phyloP scores from a whole-genome alignment of 768 basidiomycete species.

The Trametes elegans region DNA sequence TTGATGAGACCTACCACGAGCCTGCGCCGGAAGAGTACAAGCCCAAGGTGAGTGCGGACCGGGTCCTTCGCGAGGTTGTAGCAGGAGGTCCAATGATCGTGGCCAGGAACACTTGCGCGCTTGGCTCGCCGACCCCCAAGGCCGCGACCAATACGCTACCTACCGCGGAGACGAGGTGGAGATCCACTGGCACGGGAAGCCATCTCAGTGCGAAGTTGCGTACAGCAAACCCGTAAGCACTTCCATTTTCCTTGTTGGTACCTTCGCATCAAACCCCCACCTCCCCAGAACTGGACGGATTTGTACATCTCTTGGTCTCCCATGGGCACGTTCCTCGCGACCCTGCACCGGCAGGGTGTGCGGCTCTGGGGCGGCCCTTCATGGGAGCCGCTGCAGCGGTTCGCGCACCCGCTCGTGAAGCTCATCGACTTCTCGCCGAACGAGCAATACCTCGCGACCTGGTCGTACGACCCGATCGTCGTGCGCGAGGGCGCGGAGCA shows the following conservation, averaged over 20 bases:
- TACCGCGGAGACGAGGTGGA: conserved; percentile 90
- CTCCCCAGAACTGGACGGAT: conserved; percentile 93
- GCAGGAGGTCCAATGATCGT: too few relatives aligned
- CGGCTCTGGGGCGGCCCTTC: conserved; percentile 93
- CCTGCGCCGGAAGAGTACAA: conserved; percentile 71
- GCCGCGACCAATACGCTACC: conserved; percentile 94
- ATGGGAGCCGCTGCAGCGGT: conserved; percentile 85
- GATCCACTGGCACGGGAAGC: conserved; percentile 91
- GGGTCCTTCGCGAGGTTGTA: too few relatives aligned
- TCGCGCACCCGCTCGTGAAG: conserved; percentile 93
- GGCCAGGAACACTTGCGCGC: conserved; percentile 88
- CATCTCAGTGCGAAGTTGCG: conserved; percentile 80
- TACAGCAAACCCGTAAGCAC: conserved; percentile 67
- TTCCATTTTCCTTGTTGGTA: background rate
- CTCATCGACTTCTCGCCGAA: conserved; percentile 96
- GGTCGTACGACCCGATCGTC: conserved; percentile 92
- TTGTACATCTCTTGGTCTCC: conserved; percentile 98
- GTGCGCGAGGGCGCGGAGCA: conserved; percentile 79
- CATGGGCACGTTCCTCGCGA: conserved; percentile 90
- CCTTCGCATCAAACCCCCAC: too few relatives aligned
- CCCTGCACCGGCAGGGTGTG: conserved; percentile 92
- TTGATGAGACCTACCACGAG: conserved; percentile 79
- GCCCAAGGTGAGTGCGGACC: conserved; percentile 65
- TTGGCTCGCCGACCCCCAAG: conserved; percentile 90
- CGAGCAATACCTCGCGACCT: conserved; percentile 95